A percentile compares a stretch with the other conserved stretches of the same genome.
These are phyloP conservation scores for Pseudomonodictys pantanalensis DNA, from an alignment of 495 filamentous ascomycete genomes.

Conservation along the genomic window DNA sequence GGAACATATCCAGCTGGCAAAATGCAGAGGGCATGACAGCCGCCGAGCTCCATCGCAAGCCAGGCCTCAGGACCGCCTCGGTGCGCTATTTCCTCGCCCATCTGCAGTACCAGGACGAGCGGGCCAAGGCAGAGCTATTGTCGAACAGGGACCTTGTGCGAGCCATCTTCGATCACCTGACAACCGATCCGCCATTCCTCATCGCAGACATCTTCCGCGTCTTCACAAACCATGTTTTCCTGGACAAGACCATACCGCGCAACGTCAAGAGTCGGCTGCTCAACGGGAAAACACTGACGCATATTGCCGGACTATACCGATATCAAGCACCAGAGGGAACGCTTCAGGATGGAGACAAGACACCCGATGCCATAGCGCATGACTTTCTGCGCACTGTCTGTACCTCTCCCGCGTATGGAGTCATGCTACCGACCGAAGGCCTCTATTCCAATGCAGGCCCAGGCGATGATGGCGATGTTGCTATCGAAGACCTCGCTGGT, in stretches of 20 bases:
- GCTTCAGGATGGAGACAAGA: slow-evolving; percentile 38
- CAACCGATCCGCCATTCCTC: slow-evolving; percentile 68
- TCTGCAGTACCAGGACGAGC: slow-evolving; percentile 65
- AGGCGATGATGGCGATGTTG: slow-evolving; percentile 39
- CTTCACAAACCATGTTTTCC: slow-evolving; percentile 62
- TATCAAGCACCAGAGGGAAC: slow-evolving; percentile 44
- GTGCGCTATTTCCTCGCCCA: slow-evolving; percentile 70
- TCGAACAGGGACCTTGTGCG: slow-evolving; percentile 65
- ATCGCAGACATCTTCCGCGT: slow-evolving; percentile 64
- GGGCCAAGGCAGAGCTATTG: slow-evolving; percentile 71
- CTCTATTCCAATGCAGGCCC: slow-evolving; percentile 71
- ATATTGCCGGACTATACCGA: slow-evolving; percentile 66
- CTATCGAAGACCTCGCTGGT: slow-evolving; percentile 35
- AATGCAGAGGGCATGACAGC: slow-evolving; percentile 30
- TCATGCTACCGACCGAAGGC: slow-evolving; percentile 64
- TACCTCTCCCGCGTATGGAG: slow-evolving; percentile 64
- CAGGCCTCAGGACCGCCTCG: slow-evolving; percentile 73
- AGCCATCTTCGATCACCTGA: slow-evolving; percentile 55
- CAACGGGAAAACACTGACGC: slow-evolving; percentile 64
- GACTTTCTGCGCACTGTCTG: slow-evolving; percentile 70
- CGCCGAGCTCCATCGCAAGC: slow-evolving; percentile 47
- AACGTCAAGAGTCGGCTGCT: slow-evolving; percentile 70
- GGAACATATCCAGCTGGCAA: slow-evolving; percentile 54
- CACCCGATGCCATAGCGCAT: slow-evolving; percentile 61
- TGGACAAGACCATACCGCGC: slow-evolving; percentile 65